Evolutionary conservation across 352 stramenopile species (phyloP), one percentile per base, ranked within the genome.

Genomic region (Halophytophthora batemanensis): DNA sequence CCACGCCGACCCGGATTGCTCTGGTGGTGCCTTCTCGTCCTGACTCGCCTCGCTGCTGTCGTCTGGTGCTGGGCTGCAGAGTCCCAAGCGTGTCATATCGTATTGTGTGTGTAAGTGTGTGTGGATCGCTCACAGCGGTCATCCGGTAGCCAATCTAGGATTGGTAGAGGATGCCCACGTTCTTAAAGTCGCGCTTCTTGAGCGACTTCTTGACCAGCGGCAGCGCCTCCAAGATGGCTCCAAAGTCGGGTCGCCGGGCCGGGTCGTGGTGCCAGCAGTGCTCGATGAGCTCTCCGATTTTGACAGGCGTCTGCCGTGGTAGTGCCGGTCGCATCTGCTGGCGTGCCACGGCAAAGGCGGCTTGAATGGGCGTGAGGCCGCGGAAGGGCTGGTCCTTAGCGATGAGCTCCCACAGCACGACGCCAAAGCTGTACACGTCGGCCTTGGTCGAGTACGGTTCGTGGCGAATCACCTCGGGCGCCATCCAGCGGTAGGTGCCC

Each of bases 351-450:
- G 85, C 81, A 45, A 91, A 96, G 11, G 83, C 86, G 45, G 83
- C 81, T 75, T 95, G 83, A 50, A 94, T 93, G 6, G 85, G 83
- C 0, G 83, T 93, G 51, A 94, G 56, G 7, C 79, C 82, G 48
- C 77, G 79, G 58, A 94, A 95, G 5, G 85, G 85, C 61, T 94
- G 79, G 50, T 93, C 83, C 53, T 86, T 88, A 28, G 79, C 62
- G 34, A 93, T 80, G 55, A 95, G 75, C 61, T 96, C 83, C 80
- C 82, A 94, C 25, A 94, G 55, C 50, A 93, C 82, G 18, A 96
- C 80, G 23, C 81, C 93, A 64, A 96, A 98, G 35, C 88, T 97
- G 71, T 97, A 98, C 12, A 98, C 91, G 69, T 98, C 95, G 2
- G 87, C 91, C 59, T 97, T 97, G 50, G 79, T 94, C 44, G 95